These are phyloP conservation scores for Aegilops bicornis DNA, from an alignment of 176 grass and related monocot genomes.

Conservation along the genomic window DNA sequence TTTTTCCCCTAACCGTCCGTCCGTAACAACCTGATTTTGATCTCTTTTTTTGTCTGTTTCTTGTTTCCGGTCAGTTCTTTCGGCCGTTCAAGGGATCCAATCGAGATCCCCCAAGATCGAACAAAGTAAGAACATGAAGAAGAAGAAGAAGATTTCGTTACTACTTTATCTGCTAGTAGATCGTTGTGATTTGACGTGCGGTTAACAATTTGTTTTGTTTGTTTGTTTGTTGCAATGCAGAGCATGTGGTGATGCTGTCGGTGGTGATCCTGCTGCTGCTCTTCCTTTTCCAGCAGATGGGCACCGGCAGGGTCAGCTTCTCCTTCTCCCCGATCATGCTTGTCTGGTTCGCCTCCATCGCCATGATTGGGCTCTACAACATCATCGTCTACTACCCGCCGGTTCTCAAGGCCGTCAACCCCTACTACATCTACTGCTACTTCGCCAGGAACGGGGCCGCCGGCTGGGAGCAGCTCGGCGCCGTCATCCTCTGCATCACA, in stretches of 20 bases:
- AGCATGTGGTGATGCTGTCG: constrained; percentile 44
- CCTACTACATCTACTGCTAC: constrained; percentile 61
- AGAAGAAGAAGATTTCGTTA: background rate
- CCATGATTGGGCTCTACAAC: constrained; percentile 56
- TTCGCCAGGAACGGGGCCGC: constrained; percentile 34
- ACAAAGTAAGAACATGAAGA: constrained; percentile 17
- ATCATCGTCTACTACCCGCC: constrained; percentile 45
- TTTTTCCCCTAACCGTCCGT: background rate
- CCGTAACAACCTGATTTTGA: background rate
- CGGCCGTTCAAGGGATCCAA: constrained; percentile 70
- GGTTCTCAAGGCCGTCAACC: constrained; percentile 58
- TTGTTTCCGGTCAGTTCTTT: constrained; percentile 53
- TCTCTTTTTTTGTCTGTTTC: background rate
- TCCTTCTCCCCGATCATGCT: constrained; percentile 73
- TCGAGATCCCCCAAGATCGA: constrained; percentile 47
- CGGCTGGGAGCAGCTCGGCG: constrained; percentile 64
- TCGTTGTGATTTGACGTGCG: background rate
- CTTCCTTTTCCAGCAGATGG: constrained; percentile 56
- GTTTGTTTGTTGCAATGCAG: constrained; percentile 19
- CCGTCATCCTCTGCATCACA: constrained; percentile 59
- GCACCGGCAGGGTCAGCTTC: constrained; percentile 57
- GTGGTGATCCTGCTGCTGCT: constrained; percentile 53
- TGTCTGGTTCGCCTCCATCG: constrained; percentile 49
- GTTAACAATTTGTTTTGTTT: background rate
- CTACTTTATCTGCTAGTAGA: too few species aligned